These are phyloP conservation scores for Eucalyptus brandiana DNA, from an alignment of 345 rosid genomes.

Conservation along the genomic window DNA sequence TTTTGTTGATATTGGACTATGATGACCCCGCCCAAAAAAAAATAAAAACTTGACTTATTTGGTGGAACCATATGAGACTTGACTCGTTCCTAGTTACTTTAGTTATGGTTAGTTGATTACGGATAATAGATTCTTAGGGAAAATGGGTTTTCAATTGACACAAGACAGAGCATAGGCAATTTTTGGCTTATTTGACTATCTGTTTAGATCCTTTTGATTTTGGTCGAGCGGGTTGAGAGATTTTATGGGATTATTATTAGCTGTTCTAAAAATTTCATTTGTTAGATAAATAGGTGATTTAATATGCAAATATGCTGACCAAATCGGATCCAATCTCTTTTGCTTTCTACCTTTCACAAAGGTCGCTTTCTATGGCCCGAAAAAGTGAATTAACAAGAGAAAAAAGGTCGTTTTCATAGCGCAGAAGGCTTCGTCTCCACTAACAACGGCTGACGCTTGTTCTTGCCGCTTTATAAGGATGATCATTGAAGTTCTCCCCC, in stretches of 20 bases:
- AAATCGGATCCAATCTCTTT: background rate
- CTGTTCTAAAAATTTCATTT: fast-evolving
- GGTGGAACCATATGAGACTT: background rate
- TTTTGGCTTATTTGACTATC: no score
- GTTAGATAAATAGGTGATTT: no score
- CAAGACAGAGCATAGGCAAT: no score
- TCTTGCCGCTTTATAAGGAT: background rate
- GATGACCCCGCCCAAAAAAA: background rate
- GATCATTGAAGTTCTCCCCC: background rate
- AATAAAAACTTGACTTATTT: fast-evolving
- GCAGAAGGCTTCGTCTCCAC: background rate
- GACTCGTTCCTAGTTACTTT: no score
- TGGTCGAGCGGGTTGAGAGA: fast-evolving
- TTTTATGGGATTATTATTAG: fast-evolving
- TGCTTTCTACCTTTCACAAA: background rate
- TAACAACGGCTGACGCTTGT: background rate
- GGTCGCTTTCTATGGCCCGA: background rate
- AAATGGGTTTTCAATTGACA: background rate
- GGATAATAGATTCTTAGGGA: no score
- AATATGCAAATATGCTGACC: background rate
- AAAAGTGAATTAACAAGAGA: no score
- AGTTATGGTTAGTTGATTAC: background rate
- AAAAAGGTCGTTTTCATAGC: background rate
- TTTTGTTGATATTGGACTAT: background rate
- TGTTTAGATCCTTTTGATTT: fast-evolving